Evolutionary conservation across 2,329 filamentous ascomycete genomes (phyloP), one percentile per base, ranked within the genome.

Genomic region (Fusarium staphyleae): DNA sequence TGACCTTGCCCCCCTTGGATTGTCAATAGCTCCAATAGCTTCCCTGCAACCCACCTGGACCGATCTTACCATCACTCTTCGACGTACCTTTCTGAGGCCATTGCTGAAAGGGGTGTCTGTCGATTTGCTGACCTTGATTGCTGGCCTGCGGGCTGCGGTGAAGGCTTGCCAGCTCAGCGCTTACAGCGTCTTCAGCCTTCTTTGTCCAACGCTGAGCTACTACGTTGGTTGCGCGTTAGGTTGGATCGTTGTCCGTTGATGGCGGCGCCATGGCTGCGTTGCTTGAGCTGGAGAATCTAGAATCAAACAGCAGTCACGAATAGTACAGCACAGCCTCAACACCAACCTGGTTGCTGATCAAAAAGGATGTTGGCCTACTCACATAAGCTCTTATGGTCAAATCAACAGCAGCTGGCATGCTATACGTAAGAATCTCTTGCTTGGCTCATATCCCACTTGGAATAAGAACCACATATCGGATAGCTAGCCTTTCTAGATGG

Each of bases 11-110:
- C 42, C 48, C 39, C 48, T 40, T 57, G 35, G 54, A 32, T 32
- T 45, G 34, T 52, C 35, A 45, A 62, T 62, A 62, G 54, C 49
- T 30, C 57, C 57, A 61, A 60, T 60, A 34, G 41, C 47, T 54
- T 46, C 48, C 35, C 42, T 58, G 57, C 45, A 55, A 47, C 30
- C 44, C 48, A 49, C 48, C 59, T 48, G 48, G 14, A n/a, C 47
- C 6, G 40, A 39, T 43, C 28, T 46, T 57, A 42, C 22, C 40
- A 61, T 57, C 42, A 45, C 46, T 54, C 52, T 51, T 39, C 4
- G 12, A 13, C n/a, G 46, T 24, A 33, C 41, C 53, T 60, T 26
- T 60, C 30, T 42, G 33, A 41, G 53, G 39, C 35, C n/a, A n/a
- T 47, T 36, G 37, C 52, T 37, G 45, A 37, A 53, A 37, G 34